Conservation (phyloP, 176 grass and related monocot species). For the Oryza glumipatula region DNA sequence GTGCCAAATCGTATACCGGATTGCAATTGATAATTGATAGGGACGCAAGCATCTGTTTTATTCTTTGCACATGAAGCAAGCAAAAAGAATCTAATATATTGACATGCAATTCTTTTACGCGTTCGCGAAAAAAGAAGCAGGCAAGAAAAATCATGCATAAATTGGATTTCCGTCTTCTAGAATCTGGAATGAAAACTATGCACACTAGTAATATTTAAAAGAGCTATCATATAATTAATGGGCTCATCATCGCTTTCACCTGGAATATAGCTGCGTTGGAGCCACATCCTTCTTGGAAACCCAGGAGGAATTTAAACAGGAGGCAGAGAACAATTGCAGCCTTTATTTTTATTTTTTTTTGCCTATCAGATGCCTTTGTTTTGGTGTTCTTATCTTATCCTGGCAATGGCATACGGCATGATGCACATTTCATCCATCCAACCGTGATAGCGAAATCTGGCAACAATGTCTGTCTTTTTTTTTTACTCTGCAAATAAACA, state of each 20-base stretch:
- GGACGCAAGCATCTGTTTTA: too few species aligned
- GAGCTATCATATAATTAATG: background rate
- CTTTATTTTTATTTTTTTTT: background rate
- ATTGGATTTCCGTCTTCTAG: background rate
- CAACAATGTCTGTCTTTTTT: background rate
- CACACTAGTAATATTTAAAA: background rate
- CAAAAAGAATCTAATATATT: background rate
- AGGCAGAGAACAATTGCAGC: background rate
- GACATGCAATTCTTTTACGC: too few species aligned
- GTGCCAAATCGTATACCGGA: too few species aligned
- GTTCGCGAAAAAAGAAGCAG: background rate
- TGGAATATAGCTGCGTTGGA: background rate
- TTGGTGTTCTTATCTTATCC: conserved; percentile 38
- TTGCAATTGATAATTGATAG: too few species aligned
- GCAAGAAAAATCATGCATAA: background rate
- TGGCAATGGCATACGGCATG: background rate
- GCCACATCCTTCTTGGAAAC: conserved; percentile 9
- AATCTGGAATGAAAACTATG: background rate
- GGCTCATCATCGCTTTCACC: conserved; percentile 10
- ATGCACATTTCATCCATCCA: background rate
- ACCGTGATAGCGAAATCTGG: background rate
- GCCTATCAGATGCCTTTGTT: conserved; percentile 5
- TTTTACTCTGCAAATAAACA: background rate
- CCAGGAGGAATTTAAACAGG: background rate
- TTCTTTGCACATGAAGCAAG: background rate